Percentiles rank a stretch among this genome's conserved stretches.
Evolutionary conservation across 2,329 filamentous ascomycete genomes (phyloP).

Genomic region (Penicillium sp.): DNA sequence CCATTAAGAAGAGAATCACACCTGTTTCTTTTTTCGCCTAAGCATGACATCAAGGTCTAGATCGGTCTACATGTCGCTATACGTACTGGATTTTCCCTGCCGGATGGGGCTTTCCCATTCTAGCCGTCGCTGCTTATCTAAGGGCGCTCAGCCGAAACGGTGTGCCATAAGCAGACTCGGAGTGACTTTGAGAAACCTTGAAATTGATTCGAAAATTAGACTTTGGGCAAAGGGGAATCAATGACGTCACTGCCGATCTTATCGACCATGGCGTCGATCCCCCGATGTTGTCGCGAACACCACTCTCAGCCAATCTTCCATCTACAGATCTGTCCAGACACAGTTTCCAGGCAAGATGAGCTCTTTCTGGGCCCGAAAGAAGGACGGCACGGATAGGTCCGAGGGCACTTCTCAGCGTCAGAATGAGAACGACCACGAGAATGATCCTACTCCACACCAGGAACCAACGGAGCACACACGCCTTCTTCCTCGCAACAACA

Average conservation of each 20-base stretch:
- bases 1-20: no score
- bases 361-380: constrained; percentile 12
- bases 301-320: not conserved
- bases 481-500: constrained; percentile 12
- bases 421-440: constrained; percentile 1
- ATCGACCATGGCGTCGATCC: not conserved
- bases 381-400: constrained; percentile 2
- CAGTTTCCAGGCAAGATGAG: constrained; percentile 8
- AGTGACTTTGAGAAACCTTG: no score
- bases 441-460: constrained; percentile 3
- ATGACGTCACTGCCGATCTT: constrained; percentile 9
- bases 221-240: not conserved
- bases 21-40: no score
- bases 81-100: no score
- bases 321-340: not conserved
- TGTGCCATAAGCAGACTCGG: no score
- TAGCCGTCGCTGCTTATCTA: no score
- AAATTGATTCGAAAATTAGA: not conserved
- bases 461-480: constrained; percentile 30
- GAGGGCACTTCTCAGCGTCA: not conserved
- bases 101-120: no score
- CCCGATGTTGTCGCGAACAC: not conserved
- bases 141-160: no score
- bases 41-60: no score
- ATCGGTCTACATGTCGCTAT: no score